Evolutionary conservation across 2,329 filamentous ascomycete genomes (phyloP).

Genomic region (Orbilia ellipsospora): DNA sequence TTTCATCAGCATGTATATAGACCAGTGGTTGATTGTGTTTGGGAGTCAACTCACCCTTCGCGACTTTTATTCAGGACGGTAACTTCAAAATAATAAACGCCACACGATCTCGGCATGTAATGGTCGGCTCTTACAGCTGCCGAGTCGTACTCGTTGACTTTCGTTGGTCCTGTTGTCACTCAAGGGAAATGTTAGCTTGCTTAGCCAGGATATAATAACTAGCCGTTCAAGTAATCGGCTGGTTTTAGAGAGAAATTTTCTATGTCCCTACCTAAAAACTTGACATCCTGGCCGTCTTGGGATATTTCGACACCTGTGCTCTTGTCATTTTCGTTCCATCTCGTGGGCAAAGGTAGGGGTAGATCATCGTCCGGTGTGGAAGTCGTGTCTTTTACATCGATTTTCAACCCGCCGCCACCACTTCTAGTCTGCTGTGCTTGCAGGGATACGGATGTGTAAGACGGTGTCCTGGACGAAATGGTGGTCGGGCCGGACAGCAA

Average conservation of each 20-base stretch:
- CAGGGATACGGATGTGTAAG: conserved; percentile 62
- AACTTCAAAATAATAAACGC: conserved; percentile 93
- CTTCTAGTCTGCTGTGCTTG: conserved; percentile 65
- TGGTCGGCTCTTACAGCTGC: conserved; percentile 84
- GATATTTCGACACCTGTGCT: conserved; percentile 78
- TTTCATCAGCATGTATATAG: conserved; percentile 15
- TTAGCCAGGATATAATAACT: background rate
- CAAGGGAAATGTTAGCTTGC: conserved; percentile 57
- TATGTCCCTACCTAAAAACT: conserved; percentile 63
- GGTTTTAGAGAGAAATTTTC: background rate
- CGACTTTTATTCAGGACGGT: conserved; percentile 74
- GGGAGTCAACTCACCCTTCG: conserved; percentile 69
- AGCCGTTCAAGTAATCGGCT: background rate
- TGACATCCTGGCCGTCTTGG: conserved; percentile 78
- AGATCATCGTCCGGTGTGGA: conserved; percentile 72
- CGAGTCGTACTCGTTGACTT: conserved; percentile 77
- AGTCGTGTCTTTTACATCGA: conserved; percentile 83
- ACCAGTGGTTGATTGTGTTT: conserved; percentile 7
- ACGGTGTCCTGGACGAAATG: conserved; percentile 26
- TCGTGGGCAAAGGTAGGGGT: conserved; percentile 77
- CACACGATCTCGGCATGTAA: conserved; percentile 87
- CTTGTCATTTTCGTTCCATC: conserved; percentile 85
- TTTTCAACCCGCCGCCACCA: conserved; percentile 79
- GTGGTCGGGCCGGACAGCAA: conserved; percentile 37
- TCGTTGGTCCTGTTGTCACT: conserved; percentile 67